Evolutionary conservation across 495 filamentous ascomycete genomes (phyloP).

Genomic region (Penicillium chermesinum): DNA sequence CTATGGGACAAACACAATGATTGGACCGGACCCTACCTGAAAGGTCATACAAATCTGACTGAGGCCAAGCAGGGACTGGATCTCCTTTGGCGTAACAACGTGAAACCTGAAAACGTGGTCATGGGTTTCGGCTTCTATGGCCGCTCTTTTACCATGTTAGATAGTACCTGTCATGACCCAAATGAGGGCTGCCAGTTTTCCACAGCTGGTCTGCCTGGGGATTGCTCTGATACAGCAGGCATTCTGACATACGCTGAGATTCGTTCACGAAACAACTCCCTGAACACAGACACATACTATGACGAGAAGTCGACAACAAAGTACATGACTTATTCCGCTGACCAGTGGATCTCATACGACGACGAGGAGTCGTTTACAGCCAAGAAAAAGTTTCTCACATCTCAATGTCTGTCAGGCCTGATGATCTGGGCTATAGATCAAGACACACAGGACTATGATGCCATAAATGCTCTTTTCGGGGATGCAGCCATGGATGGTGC

Average conservation of each 20-base stretch:
- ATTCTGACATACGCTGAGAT: conserved; percentile 4
- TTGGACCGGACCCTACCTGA: not conserved
- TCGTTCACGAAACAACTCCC: not conserved
- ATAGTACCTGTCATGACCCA: conserved; percentile 3
- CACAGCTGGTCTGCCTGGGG: not conserved
- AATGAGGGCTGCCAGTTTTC: conserved; percentile 6
- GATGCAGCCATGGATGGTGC: not conserved
- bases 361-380: not conserved
- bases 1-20: conserved; percentile 8
- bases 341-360: conserved; percentile 8
- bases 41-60: conserved; percentile 23
- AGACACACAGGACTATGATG: conserved; percentile 1
- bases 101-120: conserved; percentile 28
- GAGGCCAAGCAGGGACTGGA: conserved; percentile 25
- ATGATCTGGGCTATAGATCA: conserved; percentile 5
- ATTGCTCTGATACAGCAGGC: not conserved
- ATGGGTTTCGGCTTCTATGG: conserved; percentile 36
- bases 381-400: not conserved
- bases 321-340: not conserved
- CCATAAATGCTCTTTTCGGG: not conserved
- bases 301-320: not conserved
- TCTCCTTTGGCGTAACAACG: conserved; percentile 26
- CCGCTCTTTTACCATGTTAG: conserved; percentile 17
- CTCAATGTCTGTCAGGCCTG: not conserved
- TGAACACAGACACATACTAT: not conserved